Percentiles rank a stretch among this genome's conserved stretches.
These are phyloP conservation scores for Suillus placidus DNA, from an alignment of 768 basidiomycete species.

Conservation along the genomic window DNA sequence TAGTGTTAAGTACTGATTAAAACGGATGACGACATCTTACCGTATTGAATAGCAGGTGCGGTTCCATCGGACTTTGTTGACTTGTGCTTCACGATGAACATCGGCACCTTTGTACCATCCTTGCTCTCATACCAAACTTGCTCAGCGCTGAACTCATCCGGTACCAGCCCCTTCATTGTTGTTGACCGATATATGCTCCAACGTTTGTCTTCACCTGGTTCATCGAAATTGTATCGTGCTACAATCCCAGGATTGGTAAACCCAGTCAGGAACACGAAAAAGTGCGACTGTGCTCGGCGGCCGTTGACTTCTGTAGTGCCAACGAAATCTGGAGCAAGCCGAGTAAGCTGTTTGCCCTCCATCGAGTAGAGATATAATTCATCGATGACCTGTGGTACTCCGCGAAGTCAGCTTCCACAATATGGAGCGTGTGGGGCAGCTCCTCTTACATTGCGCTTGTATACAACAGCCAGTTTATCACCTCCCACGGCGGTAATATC, in stretches of 20 bases:
- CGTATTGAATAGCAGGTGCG: constrained; percentile 78
- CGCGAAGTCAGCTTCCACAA: background rate
- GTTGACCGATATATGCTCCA: constrained; percentile 65
- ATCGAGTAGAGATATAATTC: constrained; percentile 73
- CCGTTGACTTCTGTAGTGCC: constrained; percentile 60
- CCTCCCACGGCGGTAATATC: constrained; percentile 48
- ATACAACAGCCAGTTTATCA: constrained; percentile 62
- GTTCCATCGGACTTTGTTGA: constrained; percentile 71
- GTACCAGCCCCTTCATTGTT: constrained; percentile 58
- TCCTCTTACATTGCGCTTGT: constrained; percentile 69
- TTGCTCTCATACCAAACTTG: constrained; percentile 84
- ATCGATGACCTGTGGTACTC: constrained; percentile 62
- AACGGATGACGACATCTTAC: constrained; percentile 35
- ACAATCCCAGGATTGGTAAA: constrained; percentile 76
- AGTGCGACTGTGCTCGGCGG: constrained; percentile 54
- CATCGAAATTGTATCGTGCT: constrained; percentile 60
- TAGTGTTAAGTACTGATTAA: background rate
- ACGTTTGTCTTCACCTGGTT: constrained; percentile 43
- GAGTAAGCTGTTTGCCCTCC: constrained; percentile 52
- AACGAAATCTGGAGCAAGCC: constrained; percentile 67
- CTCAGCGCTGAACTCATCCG: constrained; percentile 67
- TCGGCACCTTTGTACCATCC: constrained; percentile 80
- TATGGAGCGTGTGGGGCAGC: background rate
- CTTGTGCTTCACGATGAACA: constrained; percentile 84
- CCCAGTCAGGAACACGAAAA: constrained; percentile 65